Percentiles rank a stretch among this genome's conserved stretches.
Conservation (phyloP, 2,329 filamentous ascomycete genomes). For the Penicillium nordicum region DNA sequence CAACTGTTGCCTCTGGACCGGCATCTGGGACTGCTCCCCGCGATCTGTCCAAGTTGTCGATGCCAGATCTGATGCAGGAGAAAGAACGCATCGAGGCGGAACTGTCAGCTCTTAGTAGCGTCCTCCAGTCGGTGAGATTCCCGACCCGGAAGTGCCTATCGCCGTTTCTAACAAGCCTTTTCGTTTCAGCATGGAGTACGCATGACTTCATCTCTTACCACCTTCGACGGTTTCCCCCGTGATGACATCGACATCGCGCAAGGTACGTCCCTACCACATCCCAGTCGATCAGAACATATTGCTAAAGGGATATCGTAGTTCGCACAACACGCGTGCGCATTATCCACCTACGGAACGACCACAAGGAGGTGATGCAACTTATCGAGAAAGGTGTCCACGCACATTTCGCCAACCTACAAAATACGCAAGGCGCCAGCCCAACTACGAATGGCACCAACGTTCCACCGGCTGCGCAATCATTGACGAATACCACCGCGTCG, state of each 20-base stretch:
- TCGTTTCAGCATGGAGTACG: constrained; percentile 75
- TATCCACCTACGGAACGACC: constrained; percentile 85
- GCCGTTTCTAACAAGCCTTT: constrained; percentile 15
- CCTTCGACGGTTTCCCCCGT: constrained; percentile 85
- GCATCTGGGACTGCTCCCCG: constrained; percentile 58
- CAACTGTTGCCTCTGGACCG: constrained; percentile 75
- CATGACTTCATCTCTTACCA: constrained; percentile 86
- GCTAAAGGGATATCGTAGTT: constrained; percentile 52
- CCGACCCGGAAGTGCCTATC: neutral
- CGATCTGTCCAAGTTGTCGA: constrained; percentile 64
- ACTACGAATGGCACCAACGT: constrained; percentile 23
- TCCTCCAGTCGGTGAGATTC: constrained; percentile 75
- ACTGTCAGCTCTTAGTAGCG: constrained; percentile 75
- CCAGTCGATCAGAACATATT: neutral
- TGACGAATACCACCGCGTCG: constrained; percentile 34
- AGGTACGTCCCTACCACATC: constrained; percentile 54
- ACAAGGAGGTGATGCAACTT: constrained; percentile 78
- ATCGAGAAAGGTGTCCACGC: constrained; percentile 86
- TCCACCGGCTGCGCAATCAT: constrained; percentile 20
- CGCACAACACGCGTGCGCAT: constrained; percentile 90
- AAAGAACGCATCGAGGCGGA: constrained; percentile 85
- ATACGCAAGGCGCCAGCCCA: constrained; percentile 45
- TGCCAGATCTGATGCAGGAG: constrained; percentile 75
- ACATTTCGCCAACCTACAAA: constrained; percentile 72
- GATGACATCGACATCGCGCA: constrained; percentile 93